Conservation (phyloP, 495 filamentous ascomycete species). For the Trichoderma virens region DNA sequence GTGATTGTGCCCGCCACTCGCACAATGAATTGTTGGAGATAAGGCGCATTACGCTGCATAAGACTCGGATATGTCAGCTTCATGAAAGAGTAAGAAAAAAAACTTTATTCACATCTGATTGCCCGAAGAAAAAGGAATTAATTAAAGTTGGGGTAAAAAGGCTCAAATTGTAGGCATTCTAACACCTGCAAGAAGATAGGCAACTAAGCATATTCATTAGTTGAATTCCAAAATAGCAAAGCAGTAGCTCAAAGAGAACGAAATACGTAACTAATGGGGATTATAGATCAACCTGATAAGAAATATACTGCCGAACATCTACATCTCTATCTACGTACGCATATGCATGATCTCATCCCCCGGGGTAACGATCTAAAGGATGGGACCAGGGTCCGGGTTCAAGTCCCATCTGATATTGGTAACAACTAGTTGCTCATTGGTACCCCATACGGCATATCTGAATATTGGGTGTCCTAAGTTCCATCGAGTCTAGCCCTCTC, state of each 20-base stretch:
- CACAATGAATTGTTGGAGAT: neutral
- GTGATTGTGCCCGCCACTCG: neutral
- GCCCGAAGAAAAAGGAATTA: too few species aligned
- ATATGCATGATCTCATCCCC: neutral
- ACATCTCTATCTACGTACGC: neutral
- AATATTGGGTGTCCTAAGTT: neutral
- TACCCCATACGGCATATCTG: neutral
- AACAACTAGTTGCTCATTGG: neutral
- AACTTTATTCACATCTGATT: neutral
- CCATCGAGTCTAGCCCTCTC: slow-evolving; percentile 3
- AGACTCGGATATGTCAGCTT: neutral
- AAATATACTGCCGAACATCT: neutral
- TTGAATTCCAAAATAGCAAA: neutral
- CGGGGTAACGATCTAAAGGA: neutral
- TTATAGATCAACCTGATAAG: neutral
- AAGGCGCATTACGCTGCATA: neutral
- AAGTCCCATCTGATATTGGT: neutral
- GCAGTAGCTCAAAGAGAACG: neutral
- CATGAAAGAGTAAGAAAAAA: neutral
- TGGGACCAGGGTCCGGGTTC: neutral
- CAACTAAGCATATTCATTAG: too few species aligned
- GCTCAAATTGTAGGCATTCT: too few species aligned
- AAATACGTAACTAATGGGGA: neutral
- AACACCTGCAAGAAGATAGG: too few species aligned
- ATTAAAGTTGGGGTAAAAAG: too few species aligned